phyloP scores from a whole-genome alignment of 2,329 filamentous ascomycete species.

The Calonectria hawksworthii region DNA sequence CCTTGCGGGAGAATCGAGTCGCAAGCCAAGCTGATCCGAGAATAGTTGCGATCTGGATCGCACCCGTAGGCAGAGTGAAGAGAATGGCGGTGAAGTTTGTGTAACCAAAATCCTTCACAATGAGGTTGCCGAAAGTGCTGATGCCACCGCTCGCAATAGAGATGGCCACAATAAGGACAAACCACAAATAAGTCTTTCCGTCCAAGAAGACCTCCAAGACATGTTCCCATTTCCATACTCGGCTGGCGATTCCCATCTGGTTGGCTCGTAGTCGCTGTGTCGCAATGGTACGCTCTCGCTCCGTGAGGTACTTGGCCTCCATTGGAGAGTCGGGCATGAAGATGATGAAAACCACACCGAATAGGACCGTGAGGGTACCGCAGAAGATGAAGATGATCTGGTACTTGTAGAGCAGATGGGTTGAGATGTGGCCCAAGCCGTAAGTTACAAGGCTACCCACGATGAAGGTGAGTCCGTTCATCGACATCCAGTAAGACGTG shows the following conservation, averaged over 20 bases:
- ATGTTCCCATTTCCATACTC: conserved; percentile 55
- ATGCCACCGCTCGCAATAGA: conserved; percentile 65
- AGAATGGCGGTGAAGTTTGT: conserved; percentile 66
- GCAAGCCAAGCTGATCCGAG: conserved; percentile 65
- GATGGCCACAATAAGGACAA: conserved; percentile 61
- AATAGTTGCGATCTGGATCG: conserved; percentile 71
- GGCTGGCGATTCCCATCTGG: conserved; percentile 54
- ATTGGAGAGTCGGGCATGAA: conserved; percentile 75
- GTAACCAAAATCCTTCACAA: conserved; percentile 70
- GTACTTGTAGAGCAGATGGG: neutral
- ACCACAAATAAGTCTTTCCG: conserved; percentile 55
- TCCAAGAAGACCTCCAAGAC: conserved; percentile 52
- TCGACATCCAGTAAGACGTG: conserved; percentile 6
- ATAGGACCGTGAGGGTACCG: conserved; percentile 55
- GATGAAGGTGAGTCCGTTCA: conserved; percentile 6
- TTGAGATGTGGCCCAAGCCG: neutral
- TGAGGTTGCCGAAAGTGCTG: conserved; percentile 68
- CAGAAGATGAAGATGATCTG: conserved; percentile 45
- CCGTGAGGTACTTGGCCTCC: conserved; percentile 67
- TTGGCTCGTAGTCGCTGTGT: conserved; percentile 68
- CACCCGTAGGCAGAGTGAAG: conserved; percentile 71
- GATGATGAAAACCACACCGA: conserved; percentile 60
- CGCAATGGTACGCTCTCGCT: conserved; percentile 68
- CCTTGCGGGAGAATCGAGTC: conserved; percentile 65
- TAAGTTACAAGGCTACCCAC: neutral